phyloP scores from a whole-genome alignment of 1,284 basidiomycete species.

The Rhodotorula sp. region DNA sequence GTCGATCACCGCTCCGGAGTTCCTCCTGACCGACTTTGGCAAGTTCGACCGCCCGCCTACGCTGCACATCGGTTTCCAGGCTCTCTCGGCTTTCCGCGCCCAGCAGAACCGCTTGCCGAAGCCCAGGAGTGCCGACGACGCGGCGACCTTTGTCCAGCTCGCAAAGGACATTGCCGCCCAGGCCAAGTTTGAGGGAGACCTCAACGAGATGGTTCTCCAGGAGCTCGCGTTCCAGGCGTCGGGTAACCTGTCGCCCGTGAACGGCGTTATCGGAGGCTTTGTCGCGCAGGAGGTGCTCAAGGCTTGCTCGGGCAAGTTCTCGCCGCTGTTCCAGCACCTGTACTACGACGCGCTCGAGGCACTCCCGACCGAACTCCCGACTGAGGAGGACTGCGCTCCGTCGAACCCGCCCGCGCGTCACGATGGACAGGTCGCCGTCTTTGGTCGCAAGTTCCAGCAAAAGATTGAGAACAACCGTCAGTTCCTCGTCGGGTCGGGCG shows the following conservation, averaged over 20 bases:
- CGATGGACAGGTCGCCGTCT: slow-evolving; percentile 93
- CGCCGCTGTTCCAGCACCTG: slow-evolving; percentile 90
- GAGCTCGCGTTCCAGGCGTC: slow-evolving; percentile 89
- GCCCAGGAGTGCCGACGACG: slow-evolving; percentile 81
- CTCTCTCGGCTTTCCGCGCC: slow-evolving; percentile 72
- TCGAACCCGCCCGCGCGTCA: slow-evolving; percentile 68
- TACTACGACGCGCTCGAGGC: slow-evolving; percentile 99
- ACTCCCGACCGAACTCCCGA: slow-evolving; percentile 69
- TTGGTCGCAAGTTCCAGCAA: slow-evolving; percentile 87
- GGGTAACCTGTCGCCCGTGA: slow-evolving; percentile 88
- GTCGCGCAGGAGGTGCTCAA: slow-evolving; percentile 98
- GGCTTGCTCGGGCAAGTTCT: slow-evolving; percentile 96
- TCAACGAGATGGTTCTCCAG: slow-evolving; percentile 73
- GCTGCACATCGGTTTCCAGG: slow-evolving; percentile 93
- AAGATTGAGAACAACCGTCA: slow-evolving; percentile 88
- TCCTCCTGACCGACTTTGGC: slow-evolving; percentile 94
- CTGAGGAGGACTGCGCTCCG: slow-evolving; percentile 83
- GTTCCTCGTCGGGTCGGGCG: slow-evolving; percentile 96
- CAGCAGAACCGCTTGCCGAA: slow-evolving; percentile 70
- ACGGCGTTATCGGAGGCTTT: slow-evolving; percentile 94
- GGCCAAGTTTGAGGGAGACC: slow-evolving; percentile 57
- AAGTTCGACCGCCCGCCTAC: slow-evolving; percentile 92
- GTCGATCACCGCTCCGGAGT: slow-evolving; percentile 77
- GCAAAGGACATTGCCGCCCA: slow-evolving; percentile 71
- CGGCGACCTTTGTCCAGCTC: slow-evolving; percentile 64